Base-by-base conservation (phyloP, 371 early-diverging fungal species). In the Mortierella sp. region DNA sequence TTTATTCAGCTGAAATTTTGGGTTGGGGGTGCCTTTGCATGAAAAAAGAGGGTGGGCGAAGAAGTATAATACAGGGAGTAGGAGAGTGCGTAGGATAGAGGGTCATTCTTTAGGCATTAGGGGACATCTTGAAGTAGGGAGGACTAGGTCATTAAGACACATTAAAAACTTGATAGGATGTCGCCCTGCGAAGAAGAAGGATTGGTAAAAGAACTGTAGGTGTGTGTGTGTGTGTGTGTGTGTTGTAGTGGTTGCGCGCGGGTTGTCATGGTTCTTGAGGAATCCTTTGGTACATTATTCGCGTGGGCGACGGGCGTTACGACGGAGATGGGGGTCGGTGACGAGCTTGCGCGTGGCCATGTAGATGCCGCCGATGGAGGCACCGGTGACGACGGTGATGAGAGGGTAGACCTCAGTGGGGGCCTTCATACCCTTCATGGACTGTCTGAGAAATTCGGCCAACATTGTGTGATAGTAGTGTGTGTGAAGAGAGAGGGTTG, bases 321-420 rank as follows among this genome's bases (percentile, higher is more conserved):
- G 71, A 35, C 86, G 86, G 58, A 85, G 79, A 48, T 85, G 79
- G 48, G 86, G 86, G 70, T 85, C 86, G 6, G 86, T 85, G 68
- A 29, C 75, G 27, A 85, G 82, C 75, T 85, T 85, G 77, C 86
- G 86, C 77, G 82, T 77, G 46, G 72, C 86, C 82, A 85, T 85
- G 77, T 82, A 85, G 75, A 80, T 72, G 41, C 86, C 86, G 38
- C 82, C 82, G n/a, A 85, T 75, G 55, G 86, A 79, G 51, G 82
- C 86, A 68, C 77, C 82, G 43, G 86, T 48, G 80, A 85, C 86
- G 71, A 85, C 80, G n/a, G 75, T 75, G 70, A 85, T 51, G 43
- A 85, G 79, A 32, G 86, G 86, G 75, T 82, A 85, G 72, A 85
- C 86, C 54, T 85, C 86, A 27, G 77, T 75, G 54, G 86, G 86